A percentile compares a stretch with the other conserved stretches of the same genome.
Conservation (phyloP, 805 yeast species). For the Aciculoconidium aculeatum region DNA sequence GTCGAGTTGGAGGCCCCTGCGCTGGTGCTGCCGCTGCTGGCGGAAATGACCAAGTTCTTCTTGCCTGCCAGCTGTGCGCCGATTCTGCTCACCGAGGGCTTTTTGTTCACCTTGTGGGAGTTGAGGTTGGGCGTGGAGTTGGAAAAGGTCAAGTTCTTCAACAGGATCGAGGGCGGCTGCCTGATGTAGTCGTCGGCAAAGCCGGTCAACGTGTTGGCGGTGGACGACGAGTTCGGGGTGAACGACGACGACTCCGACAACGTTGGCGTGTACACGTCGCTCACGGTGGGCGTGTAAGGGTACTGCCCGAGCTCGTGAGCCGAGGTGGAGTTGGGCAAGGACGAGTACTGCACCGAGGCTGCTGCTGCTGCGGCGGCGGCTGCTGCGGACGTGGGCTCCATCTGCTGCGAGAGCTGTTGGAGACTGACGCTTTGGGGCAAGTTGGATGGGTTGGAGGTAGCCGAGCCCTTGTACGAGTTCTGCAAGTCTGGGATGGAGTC, state of each 20-base stretch:
- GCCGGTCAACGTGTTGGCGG: constrained; percentile 2
- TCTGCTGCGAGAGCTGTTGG: constrained; percentile 3
- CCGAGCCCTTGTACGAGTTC: constrained; percentile 3
- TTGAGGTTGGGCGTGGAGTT: constrained; percentile 5
- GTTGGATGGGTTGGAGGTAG: constrained; percentile 1
- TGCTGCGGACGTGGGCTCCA: too few relatives aligned
- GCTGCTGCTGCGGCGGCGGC: too few relatives aligned
- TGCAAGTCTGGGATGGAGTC: constrained; percentile 25
- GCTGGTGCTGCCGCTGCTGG: constrained; percentile 5
- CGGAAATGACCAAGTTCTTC: constrained; percentile 13
- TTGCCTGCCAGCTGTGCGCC: constrained; percentile 9
- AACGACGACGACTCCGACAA: constrained; percentile 14
- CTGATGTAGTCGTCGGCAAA: constrained; percentile 6
- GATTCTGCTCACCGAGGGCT: constrained; percentile 14
- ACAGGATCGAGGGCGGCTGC: constrained; percentile 7
- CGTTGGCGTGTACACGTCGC: constrained; percentile 15
- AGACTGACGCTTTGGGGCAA: constrained; percentile 1
- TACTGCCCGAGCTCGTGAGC: constrained; percentile 9
- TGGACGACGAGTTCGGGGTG: constrained; percentile 12
- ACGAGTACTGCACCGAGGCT: not conserved
- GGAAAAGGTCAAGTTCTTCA: constrained; percentile 5
- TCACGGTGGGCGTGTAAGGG: constrained; percentile 14
- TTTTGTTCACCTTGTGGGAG: constrained; percentile 13
- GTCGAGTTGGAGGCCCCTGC: constrained; percentile 3
- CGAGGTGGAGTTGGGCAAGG: constrained; percentile 7